phyloP scores from a whole-genome alignment of 2,329 filamentous ascomycete species.

The Fusarium torreyae region DNA sequence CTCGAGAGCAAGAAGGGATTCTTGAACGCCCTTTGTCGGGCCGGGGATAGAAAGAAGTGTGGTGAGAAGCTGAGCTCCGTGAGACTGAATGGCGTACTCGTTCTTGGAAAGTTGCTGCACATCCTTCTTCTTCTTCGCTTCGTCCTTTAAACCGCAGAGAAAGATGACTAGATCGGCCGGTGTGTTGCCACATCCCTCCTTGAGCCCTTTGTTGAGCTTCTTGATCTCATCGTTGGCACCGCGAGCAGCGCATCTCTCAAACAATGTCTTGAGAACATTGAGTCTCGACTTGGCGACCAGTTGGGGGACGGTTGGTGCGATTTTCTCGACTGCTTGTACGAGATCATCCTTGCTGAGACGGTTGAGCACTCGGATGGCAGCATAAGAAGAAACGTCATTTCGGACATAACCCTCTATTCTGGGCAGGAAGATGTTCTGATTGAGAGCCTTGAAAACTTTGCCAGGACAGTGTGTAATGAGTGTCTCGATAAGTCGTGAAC shows the following conservation, averaged over 20 bases:
- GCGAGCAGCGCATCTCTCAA: constrained; percentile 85
- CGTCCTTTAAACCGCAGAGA: constrained; percentile 63
- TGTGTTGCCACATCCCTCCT: constrained; percentile 64
- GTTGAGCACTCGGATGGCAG: constrained; percentile 85
- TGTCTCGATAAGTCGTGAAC: constrained; percentile 90
- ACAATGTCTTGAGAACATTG: constrained; percentile 83
- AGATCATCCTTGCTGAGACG: constrained; percentile 91
- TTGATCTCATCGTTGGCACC: constrained; percentile 68
- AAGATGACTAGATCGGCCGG: constrained; percentile 65
- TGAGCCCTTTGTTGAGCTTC: constrained; percentile 63
- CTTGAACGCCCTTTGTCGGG: constrained; percentile 79
- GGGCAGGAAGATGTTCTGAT: constrained; percentile 83
- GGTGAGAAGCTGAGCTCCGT: constrained; percentile 87
- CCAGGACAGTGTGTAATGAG: constrained; percentile 86
- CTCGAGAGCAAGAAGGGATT: constrained; percentile 74
- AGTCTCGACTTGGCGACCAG: constrained; percentile 83
- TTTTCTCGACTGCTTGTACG: constrained; percentile 77
- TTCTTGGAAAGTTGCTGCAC: constrained; percentile 66
- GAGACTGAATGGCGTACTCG: constrained; percentile 69
- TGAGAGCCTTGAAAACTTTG: constrained; percentile 91
- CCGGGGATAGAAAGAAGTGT: constrained; percentile 83
- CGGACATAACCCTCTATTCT: constrained; percentile 85
- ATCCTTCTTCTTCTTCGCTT: constrained; percentile 56
- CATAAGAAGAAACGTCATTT: constrained; percentile 92
- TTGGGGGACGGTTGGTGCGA: constrained; percentile 79